phyloP scores from a whole-genome alignment of 2,329 filamentous ascomycete genomes.

The Periconia macrospinosa region DNA sequence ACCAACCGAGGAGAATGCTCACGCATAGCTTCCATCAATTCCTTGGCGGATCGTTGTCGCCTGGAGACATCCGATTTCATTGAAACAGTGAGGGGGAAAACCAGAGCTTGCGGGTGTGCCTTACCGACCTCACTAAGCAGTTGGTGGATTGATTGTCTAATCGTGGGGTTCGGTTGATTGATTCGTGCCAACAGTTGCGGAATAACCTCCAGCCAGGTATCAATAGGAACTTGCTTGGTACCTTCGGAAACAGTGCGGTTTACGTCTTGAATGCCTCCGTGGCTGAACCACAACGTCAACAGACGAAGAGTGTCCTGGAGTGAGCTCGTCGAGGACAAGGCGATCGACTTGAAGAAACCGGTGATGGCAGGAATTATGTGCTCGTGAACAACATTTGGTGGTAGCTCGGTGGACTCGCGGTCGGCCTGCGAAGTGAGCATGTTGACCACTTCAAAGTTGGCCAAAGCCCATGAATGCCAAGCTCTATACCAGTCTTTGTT shows the following conservation, averaged over 20 bases:
- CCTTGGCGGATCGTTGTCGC: constrained; percentile 81
- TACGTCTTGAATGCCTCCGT: constrained; percentile 86
- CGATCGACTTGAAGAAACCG: constrained; percentile 97
- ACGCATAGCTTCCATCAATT: constrained; percentile 98
- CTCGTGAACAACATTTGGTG: constrained; percentile 72
- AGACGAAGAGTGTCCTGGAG: constrained; percentile 92
- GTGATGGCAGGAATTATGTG: constrained; percentile 93
- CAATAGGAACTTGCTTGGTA: constrained; percentile 87
- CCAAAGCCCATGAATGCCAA: constrained; percentile 97
- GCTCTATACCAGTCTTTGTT: constrained; percentile 98
- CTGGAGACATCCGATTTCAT: constrained; percentile 93
- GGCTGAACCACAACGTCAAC: constrained; percentile 93
- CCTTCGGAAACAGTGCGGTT: constrained; percentile 87
- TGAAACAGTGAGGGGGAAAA: constrained; percentile 95
- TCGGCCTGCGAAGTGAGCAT: constrained; percentile 70
- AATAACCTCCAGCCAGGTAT: constrained; percentile 98
- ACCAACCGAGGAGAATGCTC: constrained; percentile 91
- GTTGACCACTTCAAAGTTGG: constrained; percentile 98
- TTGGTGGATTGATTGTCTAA: constrained; percentile 89
- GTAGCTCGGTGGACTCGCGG: constrained; percentile 59
- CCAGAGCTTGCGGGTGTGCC: constrained; percentile 90
- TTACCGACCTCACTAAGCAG: constrained; percentile 90
- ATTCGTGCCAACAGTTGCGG: constrained; percentile 96
- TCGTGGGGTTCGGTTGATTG: constrained; percentile 88
- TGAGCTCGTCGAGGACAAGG: constrained; percentile 86